Evolutionary conservation across 331 rosid species (phyloP).

Genomic region (Rosa hybrid): DNA sequence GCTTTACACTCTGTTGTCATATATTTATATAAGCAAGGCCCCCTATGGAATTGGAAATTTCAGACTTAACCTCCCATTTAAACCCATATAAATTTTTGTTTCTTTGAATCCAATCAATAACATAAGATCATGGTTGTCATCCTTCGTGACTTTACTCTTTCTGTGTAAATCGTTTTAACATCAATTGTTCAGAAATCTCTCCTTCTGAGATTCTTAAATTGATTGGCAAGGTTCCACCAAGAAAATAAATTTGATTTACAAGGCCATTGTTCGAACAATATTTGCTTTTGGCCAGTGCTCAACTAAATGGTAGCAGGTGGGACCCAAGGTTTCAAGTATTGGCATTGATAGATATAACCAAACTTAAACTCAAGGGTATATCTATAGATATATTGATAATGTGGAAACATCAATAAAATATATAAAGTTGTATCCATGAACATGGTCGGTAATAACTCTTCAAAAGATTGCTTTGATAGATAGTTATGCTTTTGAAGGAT

Average conservation of each 20-base stretch:
- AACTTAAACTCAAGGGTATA: background rate
- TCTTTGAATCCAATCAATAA: background rate
- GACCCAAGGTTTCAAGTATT: background rate
- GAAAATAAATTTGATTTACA: background rate
- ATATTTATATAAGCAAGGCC: background rate
- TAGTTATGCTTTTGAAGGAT: background rate
- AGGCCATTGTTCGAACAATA: background rate
- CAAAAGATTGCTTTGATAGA: too few relatives aligned
- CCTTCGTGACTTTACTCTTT: background rate
- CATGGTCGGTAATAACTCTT: background rate
- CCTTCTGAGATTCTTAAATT: background rate
- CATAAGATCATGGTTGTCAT: background rate
- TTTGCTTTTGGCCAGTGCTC: background rate
- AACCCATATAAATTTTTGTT: background rate
- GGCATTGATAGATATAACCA: background rate
- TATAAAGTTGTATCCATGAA: background rate
- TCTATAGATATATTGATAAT: background rate
- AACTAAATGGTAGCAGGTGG: background rate
- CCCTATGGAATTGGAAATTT: background rate
- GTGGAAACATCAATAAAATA: background rate
- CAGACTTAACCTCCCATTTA: background rate
- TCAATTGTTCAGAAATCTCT: background rate
- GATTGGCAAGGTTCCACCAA: background rate
- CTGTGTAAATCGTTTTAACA: background rate
- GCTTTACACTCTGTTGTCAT: background rate